Evolutionary conservation across 495 filamentous ascomycete genomes (phyloP).

Genomic region (Bombardia bombarda): DNA sequence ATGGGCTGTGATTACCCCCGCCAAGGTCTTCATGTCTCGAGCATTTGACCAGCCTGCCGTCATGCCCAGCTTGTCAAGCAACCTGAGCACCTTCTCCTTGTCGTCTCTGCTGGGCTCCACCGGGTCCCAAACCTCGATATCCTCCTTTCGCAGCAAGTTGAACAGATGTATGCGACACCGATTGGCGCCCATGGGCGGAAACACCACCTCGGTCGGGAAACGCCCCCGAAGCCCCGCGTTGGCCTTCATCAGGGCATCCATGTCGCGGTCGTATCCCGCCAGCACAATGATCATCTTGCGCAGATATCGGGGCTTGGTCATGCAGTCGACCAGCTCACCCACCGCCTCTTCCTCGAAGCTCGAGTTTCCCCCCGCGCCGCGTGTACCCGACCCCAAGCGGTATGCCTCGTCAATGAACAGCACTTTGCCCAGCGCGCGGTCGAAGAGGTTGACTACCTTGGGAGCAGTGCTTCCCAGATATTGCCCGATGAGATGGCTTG

Average conservation of each 20-base stretch:
- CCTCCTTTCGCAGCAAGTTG: conserved; percentile 13
- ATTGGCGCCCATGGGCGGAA: conserved; percentile 32
- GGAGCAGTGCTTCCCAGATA: conserved; percentile 52
- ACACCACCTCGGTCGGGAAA: conserved; percentile 52
- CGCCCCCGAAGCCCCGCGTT: conserved; percentile 53
- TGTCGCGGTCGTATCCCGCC: conserved; percentile 65
- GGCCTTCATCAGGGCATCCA: conserved; percentile 58
- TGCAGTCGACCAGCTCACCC: conserved; percentile 62
- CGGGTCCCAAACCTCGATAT: conserved; percentile 28
- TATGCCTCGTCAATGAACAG: too few species aligned
- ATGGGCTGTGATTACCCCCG: too few species aligned
- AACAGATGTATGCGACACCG: conserved; percentile 39
- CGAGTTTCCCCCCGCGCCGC: too few species aligned
- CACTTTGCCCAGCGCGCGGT: too few species aligned
- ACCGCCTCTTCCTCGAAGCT: conserved; percentile 62
- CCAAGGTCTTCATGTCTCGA: conserved; percentile 53
- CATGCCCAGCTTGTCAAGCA: conserved; percentile 34
- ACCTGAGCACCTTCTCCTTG: conserved; percentile 15
- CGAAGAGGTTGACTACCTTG: too few species aligned
- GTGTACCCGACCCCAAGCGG: too few species aligned
- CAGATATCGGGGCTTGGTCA: conserved; percentile 54
- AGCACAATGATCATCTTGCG: conserved; percentile 65
- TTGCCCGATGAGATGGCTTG: conserved; percentile 49
- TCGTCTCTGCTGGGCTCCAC: conserved; percentile 12
- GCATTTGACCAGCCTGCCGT: conserved; percentile 61